These are phyloP conservation scores for Cytospora chrysosperma DNA, from an alignment of 2,329 filamentous ascomycete genomes.

Conservation along the genomic window DNA sequence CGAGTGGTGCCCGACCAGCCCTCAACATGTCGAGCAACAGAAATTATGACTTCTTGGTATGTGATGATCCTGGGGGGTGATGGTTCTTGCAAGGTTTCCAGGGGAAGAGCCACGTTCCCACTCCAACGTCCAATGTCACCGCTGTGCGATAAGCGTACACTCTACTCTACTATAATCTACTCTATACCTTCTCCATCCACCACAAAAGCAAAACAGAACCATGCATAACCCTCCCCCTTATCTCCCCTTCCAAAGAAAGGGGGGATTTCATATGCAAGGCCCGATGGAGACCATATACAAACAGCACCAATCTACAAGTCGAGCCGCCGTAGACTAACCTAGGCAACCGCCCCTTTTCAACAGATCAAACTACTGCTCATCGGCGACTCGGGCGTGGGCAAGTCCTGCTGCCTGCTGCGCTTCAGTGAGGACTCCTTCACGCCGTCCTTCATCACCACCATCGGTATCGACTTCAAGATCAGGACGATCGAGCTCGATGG, in stretches of 20 bases:
- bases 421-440: slow-evolving; percentile 99
- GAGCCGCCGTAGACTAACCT: slow-evolving; percentile 4
- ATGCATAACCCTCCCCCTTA: not conserved
- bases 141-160: slow-evolving; percentile 9
- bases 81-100: slow-evolving; percentile 15
- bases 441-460: slow-evolving; percentile 96
- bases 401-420: slow-evolving; percentile 93
- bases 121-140: slow-evolving; percentile 14
- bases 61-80: slow-evolving; percentile 37
- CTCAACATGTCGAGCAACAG: slow-evolving; percentile 86
- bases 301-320: not conserved
- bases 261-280: not conserved
- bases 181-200: not conserved
- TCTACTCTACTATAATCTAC: too few relatives aligned
- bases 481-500: slow-evolving; percentile 98
- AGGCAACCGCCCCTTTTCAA: slow-evolving; percentile 20
- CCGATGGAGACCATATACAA: not conserved
- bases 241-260: too few relatives aligned
- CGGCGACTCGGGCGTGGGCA: slow-evolving; percentile 93
- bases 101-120: slow-evolving; percentile 25
- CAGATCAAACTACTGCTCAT: slow-evolving; percentile 97
- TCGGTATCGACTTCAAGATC: slow-evolving; percentile 99
- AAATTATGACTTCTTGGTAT: slow-evolving; percentile 98
- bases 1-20: slow-evolving; percentile 19
- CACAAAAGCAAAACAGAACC: not conserved